A percentile compares a stretch with the other conserved stretches of the same genome.
These are phyloP conservation scores for Aspergillus pseudonomiae DNA, from an alignment of 2,329 filamentous ascomycete species.

Conservation along the genomic window DNA sequence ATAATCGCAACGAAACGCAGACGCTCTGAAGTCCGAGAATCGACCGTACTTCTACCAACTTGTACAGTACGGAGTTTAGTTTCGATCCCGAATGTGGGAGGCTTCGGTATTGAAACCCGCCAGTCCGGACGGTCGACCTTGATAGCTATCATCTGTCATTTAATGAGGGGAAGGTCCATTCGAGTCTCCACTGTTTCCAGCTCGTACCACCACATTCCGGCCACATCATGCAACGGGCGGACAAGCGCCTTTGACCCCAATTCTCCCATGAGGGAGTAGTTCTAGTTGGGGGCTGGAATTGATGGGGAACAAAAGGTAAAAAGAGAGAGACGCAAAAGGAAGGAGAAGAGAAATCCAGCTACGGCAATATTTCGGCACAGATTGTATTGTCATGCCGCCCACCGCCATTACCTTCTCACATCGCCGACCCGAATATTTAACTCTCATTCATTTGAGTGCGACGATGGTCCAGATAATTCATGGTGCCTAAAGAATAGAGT, in stretches of 20 bases:
- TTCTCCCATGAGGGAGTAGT: not conserved
- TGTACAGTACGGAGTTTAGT: not conserved
- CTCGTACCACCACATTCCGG: constrained; percentile 2
- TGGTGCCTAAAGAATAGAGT: not conserved
- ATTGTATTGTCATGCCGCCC: too few species aligned
- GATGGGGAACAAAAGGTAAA: not conserved
- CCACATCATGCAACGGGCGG: constrained; percentile 9
- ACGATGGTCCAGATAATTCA: not conserved
- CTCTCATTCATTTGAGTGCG: not conserved
- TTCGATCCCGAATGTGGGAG: not conserved
- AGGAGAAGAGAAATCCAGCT: not conserved
- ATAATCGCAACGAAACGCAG: not conserved
- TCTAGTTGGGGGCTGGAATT: not conserved
- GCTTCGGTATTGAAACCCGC: not conserved
- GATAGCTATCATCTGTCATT: not conserved
- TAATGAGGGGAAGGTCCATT: constrained; percentile 14
- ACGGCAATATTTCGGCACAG: not conserved
- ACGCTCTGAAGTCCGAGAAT: not conserved
- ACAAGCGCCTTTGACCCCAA: not conserved
- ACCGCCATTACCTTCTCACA: not conserved
- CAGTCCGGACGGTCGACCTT: not conserved
- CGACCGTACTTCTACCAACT: not conserved
- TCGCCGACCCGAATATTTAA: not conserved
- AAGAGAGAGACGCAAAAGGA: not conserved
- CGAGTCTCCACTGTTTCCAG: constrained; percentile 7